Evolutionary conservation across 306 rosid species (phyloP), one percentile per base, ranked within the genome.

Genomic region (Comarum palustre): DNA sequence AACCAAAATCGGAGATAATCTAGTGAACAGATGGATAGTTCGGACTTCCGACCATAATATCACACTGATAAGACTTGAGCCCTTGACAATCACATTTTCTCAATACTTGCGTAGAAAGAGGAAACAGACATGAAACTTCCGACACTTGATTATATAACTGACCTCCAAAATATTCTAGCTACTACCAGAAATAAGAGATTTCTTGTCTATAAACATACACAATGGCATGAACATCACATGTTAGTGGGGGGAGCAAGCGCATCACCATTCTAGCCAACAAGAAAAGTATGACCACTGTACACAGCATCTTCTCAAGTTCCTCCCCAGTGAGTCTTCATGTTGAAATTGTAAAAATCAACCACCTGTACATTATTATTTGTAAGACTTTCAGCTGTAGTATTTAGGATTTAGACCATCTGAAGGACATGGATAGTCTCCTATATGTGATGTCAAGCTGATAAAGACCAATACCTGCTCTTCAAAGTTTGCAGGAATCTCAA

Each of bases 401-500:
- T 61, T 51, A 50, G 71, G 66, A 55, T 69, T 22, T 60, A 15
- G 34, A 66, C 25, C 22, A n/a, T 62, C 50, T 16, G 27, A 72
- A 68, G 59, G 39, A 52, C 39, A 38, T 13, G 69, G 66, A 32
- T 6, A 0, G 74, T 71, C 76, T 41, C 71, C 58, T n/a, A 75
- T 12, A 22, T 51, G 27, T 57, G 36, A 68, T 19, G 73, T 52
- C 68, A 80, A 43, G 39, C 43, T 63, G 63, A 72, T 71, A 71
- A 62, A 72, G 63, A 68, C 68, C 38, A 63, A 62, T 82, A 90
- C 91, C 89, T 87, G 92, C 47, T 85, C 87, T 59, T 84, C 92
- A 60, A 90, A 90, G 78, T 80, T 82, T 1, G 81, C 82, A 52
- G 90, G 85, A 60, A 90, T 85, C 73, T 85, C 96, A 61, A 85